A percentile compares a stretch with the other conserved stretches of the same genome.
These are phyloP conservation scores for Ustilago nuda DNA, from an alignment of 1,284 basidiomycete species.

Conservation along the genomic window DNA sequence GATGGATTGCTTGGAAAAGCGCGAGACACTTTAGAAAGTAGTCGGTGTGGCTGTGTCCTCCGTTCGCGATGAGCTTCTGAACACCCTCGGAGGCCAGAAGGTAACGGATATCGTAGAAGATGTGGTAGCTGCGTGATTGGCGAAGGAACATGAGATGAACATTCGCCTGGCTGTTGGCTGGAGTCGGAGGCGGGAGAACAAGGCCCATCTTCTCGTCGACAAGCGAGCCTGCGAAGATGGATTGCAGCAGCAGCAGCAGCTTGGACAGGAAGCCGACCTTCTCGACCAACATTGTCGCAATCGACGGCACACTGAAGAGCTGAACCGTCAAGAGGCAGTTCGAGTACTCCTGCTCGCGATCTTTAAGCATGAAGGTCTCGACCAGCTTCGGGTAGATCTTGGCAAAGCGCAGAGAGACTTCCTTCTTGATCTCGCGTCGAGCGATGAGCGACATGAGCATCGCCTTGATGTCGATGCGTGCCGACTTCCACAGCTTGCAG, in stretches of 20 bases:
- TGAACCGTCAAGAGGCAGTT: conserved; percentile 67
- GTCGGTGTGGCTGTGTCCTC: conserved; percentile 30
- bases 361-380: conserved; percentile 66
- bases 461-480: conserved; percentile 80
- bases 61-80: conserved; percentile 55
- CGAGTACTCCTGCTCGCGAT: conserved; percentile 68
- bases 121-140: conserved; percentile 62
- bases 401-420: conserved; percentile 74
- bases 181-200: conserved; percentile 51
- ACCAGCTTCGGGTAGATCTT: conserved; percentile 62
- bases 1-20: conserved; percentile 64
- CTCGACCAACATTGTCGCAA: conserved; percentile 61
- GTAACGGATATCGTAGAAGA: conserved; percentile 67
- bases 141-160: conserved; percentile 55
- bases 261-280: conserved; percentile 53
- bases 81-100: conserved; percentile 63
- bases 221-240: conserved; percentile 59
- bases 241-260: conserved; percentile 60
- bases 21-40: conserved; percentile 61
- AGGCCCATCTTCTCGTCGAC: conserved; percentile 36
- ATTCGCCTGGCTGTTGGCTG: conserved; percentile 49
- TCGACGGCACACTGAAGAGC: conserved; percentile 68
- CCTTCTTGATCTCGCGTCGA: conserved; percentile 78
- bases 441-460: conserved; percentile 83
- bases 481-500: conserved; percentile 66